These are phyloP conservation scores for Neocucurbitaria cava DNA, from an alignment of 2,329 filamentous ascomycete genomes.

Conservation along the genomic window DNA sequence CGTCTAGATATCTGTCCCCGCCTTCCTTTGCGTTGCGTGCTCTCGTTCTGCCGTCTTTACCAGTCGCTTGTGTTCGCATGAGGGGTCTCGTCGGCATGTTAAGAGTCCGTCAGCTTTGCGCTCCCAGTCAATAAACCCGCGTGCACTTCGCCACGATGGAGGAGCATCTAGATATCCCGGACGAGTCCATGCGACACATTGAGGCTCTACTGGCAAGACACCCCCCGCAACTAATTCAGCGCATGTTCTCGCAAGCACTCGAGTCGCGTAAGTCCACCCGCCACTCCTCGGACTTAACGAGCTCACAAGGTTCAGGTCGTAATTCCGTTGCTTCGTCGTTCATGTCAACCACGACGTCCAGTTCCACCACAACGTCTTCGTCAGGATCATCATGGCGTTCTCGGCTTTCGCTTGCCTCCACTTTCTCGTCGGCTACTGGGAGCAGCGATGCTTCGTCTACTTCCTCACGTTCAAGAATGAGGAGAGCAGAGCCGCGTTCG, in stretches of 20 bases:
- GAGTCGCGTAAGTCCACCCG: slow-evolving; percentile 40
- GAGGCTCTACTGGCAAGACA: slow-evolving; percentile 45
- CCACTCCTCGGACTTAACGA: not conserved
- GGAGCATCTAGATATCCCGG: slow-evolving; percentile 44
- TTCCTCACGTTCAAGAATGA: slow-evolving; percentile 39
- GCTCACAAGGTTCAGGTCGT: slow-evolving; percentile 40
- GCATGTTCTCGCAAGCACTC: slow-evolving; percentile 47
- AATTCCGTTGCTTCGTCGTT: slow-evolving; percentile 44
- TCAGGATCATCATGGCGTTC: slow-evolving; percentile 43
- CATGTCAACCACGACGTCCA: slow-evolving; percentile 39
- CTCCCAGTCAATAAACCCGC: slow-evolving; percentile 19
- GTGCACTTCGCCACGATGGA: slow-evolving; percentile 36
- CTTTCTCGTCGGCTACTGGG: slow-evolving; percentile 38
- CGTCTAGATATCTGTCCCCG: slow-evolving; percentile 27
- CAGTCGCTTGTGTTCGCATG: slow-evolving; percentile 12
- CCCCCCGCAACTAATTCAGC: slow-evolving; percentile 44
- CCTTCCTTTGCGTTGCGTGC: slow-evolving; percentile 25
- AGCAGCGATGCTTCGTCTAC: slow-evolving; percentile 40
- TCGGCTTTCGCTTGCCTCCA: slow-evolving; percentile 42
- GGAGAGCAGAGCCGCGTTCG: slow-evolving; percentile 42
- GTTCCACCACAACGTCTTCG: slow-evolving; percentile 38
- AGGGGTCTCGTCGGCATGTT: slow-evolving; percentile 28
- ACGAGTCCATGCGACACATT: slow-evolving; percentile 48
- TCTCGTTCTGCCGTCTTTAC: slow-evolving; percentile 12
- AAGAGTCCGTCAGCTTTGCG: slow-evolving; percentile 10